A percentile compares a stretch with the other conserved stretches of the same genome.
phyloP scores from a whole-genome alignment of 2,329 filamentous ascomycete species.

The Neofusicoccum parvum region DNA sequence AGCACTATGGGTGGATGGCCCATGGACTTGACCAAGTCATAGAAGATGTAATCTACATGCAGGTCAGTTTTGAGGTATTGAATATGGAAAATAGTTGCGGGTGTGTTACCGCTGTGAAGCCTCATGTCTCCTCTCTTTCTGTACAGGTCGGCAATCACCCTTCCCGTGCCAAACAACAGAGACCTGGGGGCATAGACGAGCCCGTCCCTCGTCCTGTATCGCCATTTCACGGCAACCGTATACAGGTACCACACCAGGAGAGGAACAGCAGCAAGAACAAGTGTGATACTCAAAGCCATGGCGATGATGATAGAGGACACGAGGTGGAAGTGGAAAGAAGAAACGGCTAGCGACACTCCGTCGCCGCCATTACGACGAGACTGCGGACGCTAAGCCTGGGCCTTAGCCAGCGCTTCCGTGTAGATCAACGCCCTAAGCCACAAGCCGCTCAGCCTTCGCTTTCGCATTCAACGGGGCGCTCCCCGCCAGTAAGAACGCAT shows the following conservation, averaged over 20 bases:
- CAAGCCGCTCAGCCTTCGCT: background rate
- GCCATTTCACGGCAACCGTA: slow-evolving; percentile 29
- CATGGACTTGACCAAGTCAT: slow-evolving; percentile 31
- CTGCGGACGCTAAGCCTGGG: background rate
- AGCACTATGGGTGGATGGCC: slow-evolving; percentile 33
- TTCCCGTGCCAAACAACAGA: slow-evolving; percentile 33
- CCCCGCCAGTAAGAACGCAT: background rate
- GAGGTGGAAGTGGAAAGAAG: background rate
- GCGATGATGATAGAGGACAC: background rate
- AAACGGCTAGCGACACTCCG: background rate
- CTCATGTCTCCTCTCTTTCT: slow-evolving; percentile 28
- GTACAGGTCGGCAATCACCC: slow-evolving; percentile 31
- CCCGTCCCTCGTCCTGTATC: slow-evolving; percentile 31
- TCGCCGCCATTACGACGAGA: background rate
- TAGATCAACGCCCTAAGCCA: background rate
- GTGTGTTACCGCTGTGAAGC: slow-evolving; percentile 32
- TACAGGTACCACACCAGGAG: slow-evolving; percentile 29
- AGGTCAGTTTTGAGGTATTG: background rate
- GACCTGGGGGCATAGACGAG: slow-evolving; percentile 30
- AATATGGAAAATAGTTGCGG: background rate
- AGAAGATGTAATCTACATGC: slow-evolving; percentile 36
- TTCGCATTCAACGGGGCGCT: background rate
- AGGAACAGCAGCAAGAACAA: slow-evolving; percentile 27
- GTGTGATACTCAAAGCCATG: background rate
- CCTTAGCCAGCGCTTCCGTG: background rate